Percentiles rank a stretch among this genome's conserved stretches.
Conservation (phyloP, 2,329 filamentous ascomycete species). For the Aspergillus neotritici region DNA sequence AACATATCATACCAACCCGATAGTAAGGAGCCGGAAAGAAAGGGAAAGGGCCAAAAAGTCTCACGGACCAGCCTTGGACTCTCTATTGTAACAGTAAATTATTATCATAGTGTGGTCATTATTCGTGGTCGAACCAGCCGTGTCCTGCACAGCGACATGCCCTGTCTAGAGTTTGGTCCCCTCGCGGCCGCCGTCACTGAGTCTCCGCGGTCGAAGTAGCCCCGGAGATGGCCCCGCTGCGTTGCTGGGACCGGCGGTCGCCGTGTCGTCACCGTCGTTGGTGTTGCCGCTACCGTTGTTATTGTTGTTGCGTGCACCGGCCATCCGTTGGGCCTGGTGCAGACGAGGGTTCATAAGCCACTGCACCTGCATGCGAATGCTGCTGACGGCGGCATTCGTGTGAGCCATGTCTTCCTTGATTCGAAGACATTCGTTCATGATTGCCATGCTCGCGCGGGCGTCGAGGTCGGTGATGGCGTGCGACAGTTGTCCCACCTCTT, state of each 20-base stretch:
- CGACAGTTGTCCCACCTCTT: conserved; percentile 53
- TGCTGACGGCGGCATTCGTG: conserved; percentile 54
- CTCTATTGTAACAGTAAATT: too few relatives aligned
- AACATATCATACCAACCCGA: too few relatives aligned
- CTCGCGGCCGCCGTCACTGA: conserved; percentile 38
- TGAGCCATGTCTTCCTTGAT: conserved; percentile 59
- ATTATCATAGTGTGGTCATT: background rate
- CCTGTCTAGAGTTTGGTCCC: conserved; percentile 32
- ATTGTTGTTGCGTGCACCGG: conserved; percentile 16
- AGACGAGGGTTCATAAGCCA: conserved; percentile 57
- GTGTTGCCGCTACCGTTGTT: conserved; percentile 11
- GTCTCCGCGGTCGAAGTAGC: conserved; percentile 26
- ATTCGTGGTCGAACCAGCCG: background rate
- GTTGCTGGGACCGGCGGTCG: conserved; percentile 24
- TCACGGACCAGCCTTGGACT: too few relatives aligned
- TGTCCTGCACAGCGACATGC: background rate
- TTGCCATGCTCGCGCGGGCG: conserved; percentile 56
- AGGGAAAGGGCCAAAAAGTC: too few relatives aligned
- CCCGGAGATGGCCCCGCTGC: conserved; percentile 17
- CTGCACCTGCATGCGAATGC: conserved; percentile 56
- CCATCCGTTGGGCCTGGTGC: conserved; percentile 36
- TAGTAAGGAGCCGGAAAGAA: too few relatives aligned
- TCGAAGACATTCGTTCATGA: conserved; percentile 58
- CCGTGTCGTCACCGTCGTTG: conserved; percentile 17
- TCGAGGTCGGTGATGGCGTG: conserved; percentile 55